A percentile compares a stretch with the other conserved stretches of the same genome.
phyloP scores from a whole-genome alignment of 2,329 filamentous ascomycete genomes.

The Septoria petroselini region DNA sequence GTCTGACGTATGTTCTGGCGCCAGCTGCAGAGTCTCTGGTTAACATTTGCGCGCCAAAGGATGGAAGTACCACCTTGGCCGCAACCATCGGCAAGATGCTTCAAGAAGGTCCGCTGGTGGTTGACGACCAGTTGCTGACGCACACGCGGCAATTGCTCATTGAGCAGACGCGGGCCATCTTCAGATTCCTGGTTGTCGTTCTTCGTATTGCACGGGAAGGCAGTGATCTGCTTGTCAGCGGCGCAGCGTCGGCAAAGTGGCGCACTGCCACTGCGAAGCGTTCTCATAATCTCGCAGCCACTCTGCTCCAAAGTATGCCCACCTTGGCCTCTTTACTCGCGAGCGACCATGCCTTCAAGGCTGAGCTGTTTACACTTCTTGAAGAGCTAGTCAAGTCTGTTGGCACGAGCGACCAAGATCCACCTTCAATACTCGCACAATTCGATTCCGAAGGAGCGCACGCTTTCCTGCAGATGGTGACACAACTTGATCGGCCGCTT shows the following conservation, averaged over 20 bases:
- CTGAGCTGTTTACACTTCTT: conserved; percentile 25
- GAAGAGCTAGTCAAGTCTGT: conserved; percentile 26
- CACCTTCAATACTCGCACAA: conserved; percentile 90
- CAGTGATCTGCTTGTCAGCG: conserved; percentile 11
- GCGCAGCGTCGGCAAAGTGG: not conserved
- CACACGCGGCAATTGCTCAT: conserved; percentile 22
- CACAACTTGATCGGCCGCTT: conserved; percentile 73
- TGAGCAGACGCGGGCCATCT: conserved; percentile 20
- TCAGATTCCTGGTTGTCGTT: conserved; percentile 24
- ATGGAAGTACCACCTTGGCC: conserved; percentile 20
- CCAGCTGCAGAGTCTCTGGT: conserved; percentile 73
- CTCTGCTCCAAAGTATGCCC: conserved; percentile 28
- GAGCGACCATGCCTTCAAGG: conserved; percentile 27
- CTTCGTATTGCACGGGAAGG: conserved; percentile 23
- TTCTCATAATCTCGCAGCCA: conserved; percentile 17
- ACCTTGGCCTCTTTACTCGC: conserved; percentile 28
- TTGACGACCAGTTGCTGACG: conserved; percentile 24
- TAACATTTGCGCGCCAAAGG: conserved; percentile 58
- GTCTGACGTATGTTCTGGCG: conserved; percentile 62
- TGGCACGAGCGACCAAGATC: conserved; percentile 56
- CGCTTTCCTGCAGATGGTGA: conserved; percentile 75
- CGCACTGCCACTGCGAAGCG: conserved; percentile 11
- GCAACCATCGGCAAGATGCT: conserved; percentile 22
- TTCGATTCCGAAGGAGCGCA: conserved; percentile 78
- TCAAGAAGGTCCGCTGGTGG: conserved; percentile 22